Conservation (phyloP, 1,139 yeast species). For the Meyerozyma elateridarum region DNA sequence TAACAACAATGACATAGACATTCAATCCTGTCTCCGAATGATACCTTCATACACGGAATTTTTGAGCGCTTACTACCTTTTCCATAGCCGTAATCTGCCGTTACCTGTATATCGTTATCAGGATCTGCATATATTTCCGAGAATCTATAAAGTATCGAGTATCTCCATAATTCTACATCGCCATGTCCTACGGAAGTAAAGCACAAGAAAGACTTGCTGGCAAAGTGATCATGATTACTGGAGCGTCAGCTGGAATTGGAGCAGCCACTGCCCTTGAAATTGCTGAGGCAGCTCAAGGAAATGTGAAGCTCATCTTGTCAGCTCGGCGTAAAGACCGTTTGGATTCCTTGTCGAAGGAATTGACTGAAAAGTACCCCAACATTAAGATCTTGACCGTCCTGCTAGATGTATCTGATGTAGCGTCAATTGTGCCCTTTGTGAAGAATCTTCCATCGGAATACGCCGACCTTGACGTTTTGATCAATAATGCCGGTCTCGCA, state of each 20-base stretch:
- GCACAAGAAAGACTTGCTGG: slow-evolving; percentile 4
- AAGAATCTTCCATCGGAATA: slow-evolving; percentile 48
- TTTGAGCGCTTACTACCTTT: too few relatives aligned
- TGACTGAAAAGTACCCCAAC: slow-evolving; percentile 41
- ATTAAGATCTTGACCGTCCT: slow-evolving; percentile 44
- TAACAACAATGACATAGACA: too few relatives aligned
- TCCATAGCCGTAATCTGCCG: too few relatives aligned
- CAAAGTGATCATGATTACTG: slow-evolving; percentile 28
- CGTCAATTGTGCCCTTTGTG: slow-evolving; percentile 50
- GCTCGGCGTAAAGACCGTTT: slow-evolving; percentile 66
- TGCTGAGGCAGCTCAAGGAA: slow-evolving; percentile 64
- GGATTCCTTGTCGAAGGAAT: slow-evolving; percentile 39
- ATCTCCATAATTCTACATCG: too few relatives aligned
- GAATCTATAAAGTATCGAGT: slow-evolving; percentile 17
- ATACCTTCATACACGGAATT: too few relatives aligned
- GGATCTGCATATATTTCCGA: not conserved
- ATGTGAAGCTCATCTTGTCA: slow-evolving; percentile 57
- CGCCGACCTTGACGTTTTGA: slow-evolving; percentile 56
- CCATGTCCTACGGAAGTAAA: slow-evolving; percentile 3
- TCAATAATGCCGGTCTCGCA: slow-evolving; percentile 84
- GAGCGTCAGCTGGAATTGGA: slow-evolving; percentile 52
- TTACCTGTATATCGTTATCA: not conserved
- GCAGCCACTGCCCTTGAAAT: slow-evolving; percentile 72
- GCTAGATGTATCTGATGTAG: slow-evolving; percentile 58
- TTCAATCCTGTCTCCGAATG: too few relatives aligned